Conservation (phyloP, 306 rosid genomes). For the Vigna hirtella region DNA sequence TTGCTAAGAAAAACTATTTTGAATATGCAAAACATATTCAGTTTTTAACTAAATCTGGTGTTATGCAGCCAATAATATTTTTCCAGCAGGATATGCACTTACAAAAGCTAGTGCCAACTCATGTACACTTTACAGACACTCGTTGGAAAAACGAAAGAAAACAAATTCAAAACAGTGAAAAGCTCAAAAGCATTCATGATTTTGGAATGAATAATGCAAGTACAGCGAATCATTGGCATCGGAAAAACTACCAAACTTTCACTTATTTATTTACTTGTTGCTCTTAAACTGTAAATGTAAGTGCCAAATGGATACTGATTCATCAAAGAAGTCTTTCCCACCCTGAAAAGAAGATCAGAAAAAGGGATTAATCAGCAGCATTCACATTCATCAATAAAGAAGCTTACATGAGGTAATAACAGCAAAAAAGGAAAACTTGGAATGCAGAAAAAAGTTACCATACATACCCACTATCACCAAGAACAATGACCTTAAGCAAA, state of each 20-base stretch:
- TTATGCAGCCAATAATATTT: background rate
- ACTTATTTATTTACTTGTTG: background rate
- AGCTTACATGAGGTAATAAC: background rate
- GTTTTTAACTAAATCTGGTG: background rate
- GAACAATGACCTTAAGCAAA: slow-evolving; percentile 86
- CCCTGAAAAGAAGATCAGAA: slow-evolving; percentile 64
- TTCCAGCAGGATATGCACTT: slow-evolving; percentile 41
- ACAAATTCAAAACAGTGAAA: slow-evolving; percentile 37
- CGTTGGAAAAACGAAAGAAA: background rate
- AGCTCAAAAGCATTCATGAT: slow-evolving; percentile 30
- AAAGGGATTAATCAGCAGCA: slow-evolving; percentile 1
- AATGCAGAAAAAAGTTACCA: background rate
- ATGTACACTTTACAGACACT: slow-evolving; percentile 7
- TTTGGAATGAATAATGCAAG: slow-evolving; percentile 34
- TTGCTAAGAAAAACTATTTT: too few species aligned
- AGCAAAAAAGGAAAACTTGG: background rate
- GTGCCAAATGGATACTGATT: slow-evolving; percentile 76
- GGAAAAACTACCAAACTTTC: slow-evolving; percentile 13
- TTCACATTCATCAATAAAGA: background rate
- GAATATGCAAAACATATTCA: too few species aligned
- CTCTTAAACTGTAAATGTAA: slow-evolving; percentile 16
- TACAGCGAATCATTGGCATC: slow-evolving; percentile 6
- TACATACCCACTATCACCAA: slow-evolving; percentile 92
- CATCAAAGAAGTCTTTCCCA: slow-evolving; percentile 92
- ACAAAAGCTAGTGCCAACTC: slow-evolving; percentile 43